A percentile compares a stretch with the other conserved stretches of the same genome.
Conservation (phyloP, 2,329 filamentous ascomycete species). For the Talaromyces sp. region DNA sequence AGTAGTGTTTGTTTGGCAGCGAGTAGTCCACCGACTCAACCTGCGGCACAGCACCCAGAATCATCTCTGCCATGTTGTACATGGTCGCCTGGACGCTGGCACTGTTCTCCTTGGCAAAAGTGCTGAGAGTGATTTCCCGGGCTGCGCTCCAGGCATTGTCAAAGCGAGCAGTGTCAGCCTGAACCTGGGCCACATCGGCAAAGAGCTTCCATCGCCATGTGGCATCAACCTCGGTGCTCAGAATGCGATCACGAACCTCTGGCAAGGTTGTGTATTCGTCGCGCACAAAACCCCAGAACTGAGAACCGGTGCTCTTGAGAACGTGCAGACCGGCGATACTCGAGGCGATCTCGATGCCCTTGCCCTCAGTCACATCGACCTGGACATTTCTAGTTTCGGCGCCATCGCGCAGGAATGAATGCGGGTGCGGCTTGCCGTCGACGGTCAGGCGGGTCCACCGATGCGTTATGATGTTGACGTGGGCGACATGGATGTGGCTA, state of each 20-base stretch:
- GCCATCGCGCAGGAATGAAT: constrained; percentile 89
- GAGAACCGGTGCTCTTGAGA: constrained; percentile 92
- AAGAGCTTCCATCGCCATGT: constrained; percentile 81
- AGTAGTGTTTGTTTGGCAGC: constrained; percentile 98
- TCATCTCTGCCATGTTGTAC: constrained; percentile 96
- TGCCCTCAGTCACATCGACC: constrained; percentile 59
- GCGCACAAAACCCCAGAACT: constrained; percentile 88
- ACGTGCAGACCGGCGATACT: constrained; percentile 77
- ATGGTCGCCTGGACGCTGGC: constrained; percentile 95
- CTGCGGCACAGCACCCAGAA: constrained; percentile 67
- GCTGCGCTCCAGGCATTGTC: constrained; percentile 72
- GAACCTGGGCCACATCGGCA: constrained; percentile 59
- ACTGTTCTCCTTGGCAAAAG: constrained; percentile 83
- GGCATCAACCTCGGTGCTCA: constrained; percentile 87
- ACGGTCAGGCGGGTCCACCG: constrained; percentile 86
- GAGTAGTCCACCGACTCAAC: constrained; percentile 71
- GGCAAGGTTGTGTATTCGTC: constrained; percentile 89
- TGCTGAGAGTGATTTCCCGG: constrained; percentile 80
- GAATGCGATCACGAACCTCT: constrained; percentile 90
- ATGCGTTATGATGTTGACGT: constrained; percentile 76
- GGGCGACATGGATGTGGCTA: constrained; percentile 76
- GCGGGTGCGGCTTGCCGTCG: constrained; percentile 84
- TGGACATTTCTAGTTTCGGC: constrained; percentile 81
- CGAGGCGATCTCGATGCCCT: constrained; percentile 70
- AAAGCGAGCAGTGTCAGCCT: constrained; percentile 60